A percentile compares a stretch with the other conserved stretches of the same genome.
phyloP scores from a whole-genome alignment of 805 yeast genomes.

The Grigorovia yakushimaensis region DNA sequence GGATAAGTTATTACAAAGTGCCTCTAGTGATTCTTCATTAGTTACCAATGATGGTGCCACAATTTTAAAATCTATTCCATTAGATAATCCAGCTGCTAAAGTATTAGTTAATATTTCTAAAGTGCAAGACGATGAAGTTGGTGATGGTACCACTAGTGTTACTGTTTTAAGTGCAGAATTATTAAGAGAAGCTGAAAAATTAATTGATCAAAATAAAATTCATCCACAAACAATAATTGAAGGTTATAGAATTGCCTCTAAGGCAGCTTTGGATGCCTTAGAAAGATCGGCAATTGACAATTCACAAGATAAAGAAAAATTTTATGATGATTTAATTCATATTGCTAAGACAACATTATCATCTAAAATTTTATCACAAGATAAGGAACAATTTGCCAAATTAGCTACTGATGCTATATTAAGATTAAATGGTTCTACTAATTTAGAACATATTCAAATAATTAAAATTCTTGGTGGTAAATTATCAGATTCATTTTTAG shows the following conservation, averaged over 20 bases:
- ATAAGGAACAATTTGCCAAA: slow-evolving; percentile 78
- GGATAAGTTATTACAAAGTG: slow-evolving; percentile 89
- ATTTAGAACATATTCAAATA: slow-evolving; percentile 85
- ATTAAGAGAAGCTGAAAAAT: slow-evolving; percentile 86
- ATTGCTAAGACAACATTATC: slow-evolving; percentile 92
- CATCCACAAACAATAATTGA: slow-evolving; percentile 97
- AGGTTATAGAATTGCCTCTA: slow-evolving; percentile 84
- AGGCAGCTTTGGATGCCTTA: slow-evolving; percentile 76
- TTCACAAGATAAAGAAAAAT: slow-evolving; percentile 44
- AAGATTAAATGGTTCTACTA: slow-evolving; percentile 76
- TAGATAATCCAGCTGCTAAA: slow-evolving; percentile 96
- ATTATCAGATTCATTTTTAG: slow-evolving; percentile 82
- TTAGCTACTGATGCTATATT: slow-evolving; percentile 92
- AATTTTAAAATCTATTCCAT: slow-evolving; percentile 82
- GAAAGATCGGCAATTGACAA: slow-evolving; percentile 69
- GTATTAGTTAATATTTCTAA: slow-evolving; percentile 89
- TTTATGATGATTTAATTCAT: slow-evolving; percentile 67
- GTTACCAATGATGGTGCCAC: slow-evolving; percentile 99
- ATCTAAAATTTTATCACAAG: slow-evolving; percentile 90
- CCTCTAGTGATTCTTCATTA: slow-evolving; percentile 64
- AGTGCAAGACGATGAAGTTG: slow-evolving; percentile 97
- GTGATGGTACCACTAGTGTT: slow-evolving; percentile 97
- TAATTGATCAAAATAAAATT: slow-evolving; percentile 74
- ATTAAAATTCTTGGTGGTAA: slow-evolving; percentile 92
- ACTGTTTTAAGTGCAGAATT: slow-evolving; percentile 86